phyloP scores from a whole-genome alignment of 2,329 filamentous ascomycete species.

The Fusarium gaditjirri region DNA sequence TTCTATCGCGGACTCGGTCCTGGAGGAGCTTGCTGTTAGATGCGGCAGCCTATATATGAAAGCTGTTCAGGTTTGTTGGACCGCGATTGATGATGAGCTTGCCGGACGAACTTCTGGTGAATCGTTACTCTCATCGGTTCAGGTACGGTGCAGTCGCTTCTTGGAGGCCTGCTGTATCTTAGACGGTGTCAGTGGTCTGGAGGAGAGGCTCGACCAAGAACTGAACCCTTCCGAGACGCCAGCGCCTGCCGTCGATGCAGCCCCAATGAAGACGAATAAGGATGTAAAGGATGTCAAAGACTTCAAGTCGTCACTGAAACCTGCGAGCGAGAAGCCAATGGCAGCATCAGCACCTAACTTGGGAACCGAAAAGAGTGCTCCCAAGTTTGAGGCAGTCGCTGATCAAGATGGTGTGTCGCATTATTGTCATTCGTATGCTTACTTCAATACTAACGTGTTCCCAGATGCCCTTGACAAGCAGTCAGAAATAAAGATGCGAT shows the following conservation, averaged over 20 bases:
- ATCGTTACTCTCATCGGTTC: slow-evolving; percentile 62
- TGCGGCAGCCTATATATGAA: slow-evolving; percentile 81
- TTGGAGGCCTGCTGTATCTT: slow-evolving; percentile 70
- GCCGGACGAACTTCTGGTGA: slow-evolving; percentile 59
- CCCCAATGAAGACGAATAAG: slow-evolving; percentile 23
- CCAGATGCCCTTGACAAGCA: slow-evolving; percentile 42
- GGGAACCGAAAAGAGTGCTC: neutral
- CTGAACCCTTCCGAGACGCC: slow-evolving; percentile 45
- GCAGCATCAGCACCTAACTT: neutral
- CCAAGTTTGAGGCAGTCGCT: slow-evolving; percentile 13
- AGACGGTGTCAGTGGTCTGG: slow-evolving; percentile 67
- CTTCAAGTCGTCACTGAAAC: slow-evolving; percentile 2
- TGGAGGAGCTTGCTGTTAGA: slow-evolving; percentile 71
- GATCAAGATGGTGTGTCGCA: slow-evolving; percentile 36
- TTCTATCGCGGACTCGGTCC: slow-evolving; percentile 68
- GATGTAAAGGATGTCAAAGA: slow-evolving; percentile 27
- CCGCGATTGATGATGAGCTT: slow-evolving; percentile 73
- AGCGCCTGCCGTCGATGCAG: neutral
- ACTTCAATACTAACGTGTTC: slow-evolving; percentile 1
- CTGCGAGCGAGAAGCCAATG: slow-evolving; percentile 33
- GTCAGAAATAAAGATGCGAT: slow-evolving; percentile 59
- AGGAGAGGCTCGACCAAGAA: slow-evolving; percentile 63
- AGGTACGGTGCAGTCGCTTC: slow-evolving; percentile 66
- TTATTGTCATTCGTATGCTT: too few species aligned
- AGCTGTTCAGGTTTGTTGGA: slow-evolving; percentile 77